phyloP scores from a whole-genome alignment of 768 basidiomycete species.

The Tulasnella sp. region DNA sequence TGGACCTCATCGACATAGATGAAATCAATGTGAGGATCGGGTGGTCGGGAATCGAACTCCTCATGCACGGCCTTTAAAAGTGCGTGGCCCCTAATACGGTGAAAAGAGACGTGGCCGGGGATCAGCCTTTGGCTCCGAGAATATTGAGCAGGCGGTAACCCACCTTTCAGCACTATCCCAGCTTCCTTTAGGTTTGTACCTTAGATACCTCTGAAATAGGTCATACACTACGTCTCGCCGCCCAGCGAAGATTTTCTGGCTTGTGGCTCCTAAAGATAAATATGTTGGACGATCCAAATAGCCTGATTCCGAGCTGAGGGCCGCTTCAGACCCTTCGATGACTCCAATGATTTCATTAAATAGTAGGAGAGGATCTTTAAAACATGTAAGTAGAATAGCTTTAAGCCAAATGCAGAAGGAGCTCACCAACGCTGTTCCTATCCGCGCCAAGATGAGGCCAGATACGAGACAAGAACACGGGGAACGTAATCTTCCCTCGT shows the following conservation, averaged over 20 bases:
- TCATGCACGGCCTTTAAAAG: no score
- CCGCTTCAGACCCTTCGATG: constrained; percentile 61
- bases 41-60: no score
- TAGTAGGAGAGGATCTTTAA: constrained; percentile 28
- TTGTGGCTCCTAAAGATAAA: constrained; percentile 42
- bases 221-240: constrained; percentile 47
- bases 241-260: constrained; percentile 43
- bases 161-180: constrained; percentile 52
- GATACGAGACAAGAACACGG: constrained; percentile 48
- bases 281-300: constrained; percentile 49
- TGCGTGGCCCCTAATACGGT: constrained; percentile 1
- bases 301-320: constrained; percentile 38
- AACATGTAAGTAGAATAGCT: constrained; percentile 44
- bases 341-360: constrained; percentile 42
- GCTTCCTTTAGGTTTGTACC: constrained; percentile 38
- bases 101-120: no score
- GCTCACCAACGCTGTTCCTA: constrained; percentile 43
- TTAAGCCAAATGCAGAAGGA: constrained; percentile 51
- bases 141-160: not conserved
- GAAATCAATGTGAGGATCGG: constrained; percentile 44
- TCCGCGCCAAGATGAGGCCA: constrained; percentile 62
- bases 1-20: constrained; percentile 67
- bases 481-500: constrained; percentile 40
- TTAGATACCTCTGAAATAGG: constrained; percentile 52
- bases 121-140: not conserved